phyloP scores from a whole-genome alignment of 2,329 filamentous ascomycete genomes.

The Neophaeococcomyces aloes region DNA sequence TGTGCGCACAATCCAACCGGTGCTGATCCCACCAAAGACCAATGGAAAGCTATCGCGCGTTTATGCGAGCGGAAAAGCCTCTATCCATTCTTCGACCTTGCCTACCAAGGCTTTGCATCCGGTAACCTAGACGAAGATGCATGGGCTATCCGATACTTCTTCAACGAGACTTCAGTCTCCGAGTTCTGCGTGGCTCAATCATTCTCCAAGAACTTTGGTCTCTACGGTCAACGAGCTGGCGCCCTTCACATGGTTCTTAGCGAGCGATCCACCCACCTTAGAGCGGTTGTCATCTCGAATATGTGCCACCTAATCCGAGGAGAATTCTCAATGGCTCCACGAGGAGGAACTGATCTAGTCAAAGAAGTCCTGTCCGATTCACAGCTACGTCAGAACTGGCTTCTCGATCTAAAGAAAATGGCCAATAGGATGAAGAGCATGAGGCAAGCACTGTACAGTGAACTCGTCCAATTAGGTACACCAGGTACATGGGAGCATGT shows the following conservation, averaged over 20 bases:
- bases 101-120: slow-evolving; percentile 95
- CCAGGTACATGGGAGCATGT: slow-evolving; percentile 97
- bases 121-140: slow-evolving; percentile 86
- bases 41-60: slow-evolving; percentile 80
- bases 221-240: slow-evolving; percentile 74
- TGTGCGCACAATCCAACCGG: slow-evolving; percentile 98
- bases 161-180: slow-evolving; percentile 74
- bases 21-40: slow-evolving; percentile 79
- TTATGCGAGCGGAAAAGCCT: slow-evolving; percentile 69
- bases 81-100: slow-evolving; percentile 99
- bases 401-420: slow-evolving; percentile 95
- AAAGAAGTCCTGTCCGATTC: slow-evolving; percentile 81
- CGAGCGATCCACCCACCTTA: slow-evolving; percentile 73
- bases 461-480: slow-evolving; percentile 73
- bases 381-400: slow-evolving; percentile 85
- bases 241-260: slow-evolving; percentile 91
- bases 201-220: slow-evolving; percentile 99
- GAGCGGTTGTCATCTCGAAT: slow-evolving; percentile 90
- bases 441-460: slow-evolving; percentile 66
- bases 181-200: slow-evolving; percentile 79
- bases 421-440: slow-evolving; percentile 98
- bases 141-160: slow-evolving; percentile 85
- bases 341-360: slow-evolving; percentile 91
- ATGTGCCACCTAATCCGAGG: slow-evolving; percentile 96
- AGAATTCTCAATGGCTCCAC: slow-evolving; percentile 94